Conservation (phyloP, 768 basidiomycete genomes). For the Mycena floridula region DNA sequence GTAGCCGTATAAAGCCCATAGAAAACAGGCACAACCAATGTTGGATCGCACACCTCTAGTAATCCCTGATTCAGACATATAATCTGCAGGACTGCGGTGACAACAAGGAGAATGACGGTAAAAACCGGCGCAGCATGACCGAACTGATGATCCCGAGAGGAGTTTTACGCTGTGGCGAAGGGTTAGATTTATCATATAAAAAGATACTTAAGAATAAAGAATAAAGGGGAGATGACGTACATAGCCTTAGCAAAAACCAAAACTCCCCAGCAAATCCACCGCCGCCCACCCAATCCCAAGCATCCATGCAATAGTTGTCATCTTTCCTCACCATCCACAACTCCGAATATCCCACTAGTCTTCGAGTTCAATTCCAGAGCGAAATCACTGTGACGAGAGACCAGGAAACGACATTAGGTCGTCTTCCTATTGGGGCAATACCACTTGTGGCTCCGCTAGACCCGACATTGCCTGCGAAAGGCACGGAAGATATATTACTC, state of each 20-base stretch:
- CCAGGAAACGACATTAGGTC: slow-evolving; percentile 6
- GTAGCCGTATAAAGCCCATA: slow-evolving; percentile 88
- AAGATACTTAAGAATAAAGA: slow-evolving; percentile 5
- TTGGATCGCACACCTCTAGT: slow-evolving; percentile 85
- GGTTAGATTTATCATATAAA: slow-evolving; percentile 4
- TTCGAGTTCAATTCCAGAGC: slow-evolving; percentile 39
- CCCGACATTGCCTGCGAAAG: slow-evolving; percentile 42
- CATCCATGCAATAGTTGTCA: slow-evolving; percentile 86
- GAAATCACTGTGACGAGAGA: slow-evolving; percentile 26
- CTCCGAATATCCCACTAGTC: slow-evolving; percentile 59
- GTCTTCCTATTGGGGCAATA: neutral
- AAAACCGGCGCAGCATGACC: slow-evolving; percentile 77
- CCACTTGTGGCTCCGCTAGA: slow-evolving; percentile 15
- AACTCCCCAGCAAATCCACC: slow-evolving; percentile 84
- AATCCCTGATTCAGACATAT: slow-evolving; percentile 88
- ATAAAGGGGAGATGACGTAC: slow-evolving; percentile 30
- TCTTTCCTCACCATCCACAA: slow-evolving; percentile 71
- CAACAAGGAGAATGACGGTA: slow-evolving; percentile 56
- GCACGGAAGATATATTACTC: slow-evolving; percentile 57
- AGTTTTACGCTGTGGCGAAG: slow-evolving; percentile 85
- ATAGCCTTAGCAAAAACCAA: slow-evolving; percentile 76
- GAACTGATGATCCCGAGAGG: slow-evolving; percentile 76
- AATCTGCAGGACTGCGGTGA: slow-evolving; percentile 86
- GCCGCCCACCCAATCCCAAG: slow-evolving; percentile 95
- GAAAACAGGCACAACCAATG: slow-evolving; percentile 89